Percentiles rank a stretch among this genome's conserved stretches.
phyloP scores from a whole-genome alignment of 768 basidiomycete species.

The Serendipita sp. region DNA sequence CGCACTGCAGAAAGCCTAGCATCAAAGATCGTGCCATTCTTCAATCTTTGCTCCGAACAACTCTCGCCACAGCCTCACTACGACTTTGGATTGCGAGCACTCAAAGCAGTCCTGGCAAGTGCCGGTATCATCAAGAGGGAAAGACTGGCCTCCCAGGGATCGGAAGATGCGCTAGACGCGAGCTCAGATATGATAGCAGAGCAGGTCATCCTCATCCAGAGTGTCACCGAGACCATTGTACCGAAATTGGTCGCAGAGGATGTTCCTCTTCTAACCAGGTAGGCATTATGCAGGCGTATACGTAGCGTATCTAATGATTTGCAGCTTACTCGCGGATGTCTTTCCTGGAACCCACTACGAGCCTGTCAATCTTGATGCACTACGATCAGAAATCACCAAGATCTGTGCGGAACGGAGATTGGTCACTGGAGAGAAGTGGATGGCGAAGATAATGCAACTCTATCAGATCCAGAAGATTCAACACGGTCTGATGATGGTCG shows the following conservation, averaged over 20 bases:
- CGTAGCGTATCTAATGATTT: constrained; percentile 6
- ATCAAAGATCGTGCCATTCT: constrained; percentile 97
- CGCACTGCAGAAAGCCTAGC: constrained; percentile 94
- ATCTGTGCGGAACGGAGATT: constrained; percentile 78
- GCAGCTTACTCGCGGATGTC: constrained; percentile 81
- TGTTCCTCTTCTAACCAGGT: constrained; percentile 87
- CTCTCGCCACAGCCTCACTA: constrained; percentile 96
- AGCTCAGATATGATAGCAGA: constrained; percentile 66
- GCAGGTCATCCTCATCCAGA: constrained; percentile 94
- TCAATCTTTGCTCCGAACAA: constrained; percentile 96
- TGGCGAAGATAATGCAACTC: constrained; percentile 87
- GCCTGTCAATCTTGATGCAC: constrained; percentile 71
- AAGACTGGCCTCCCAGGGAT: constrained; percentile 35
- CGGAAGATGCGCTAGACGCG: constrained; percentile 19
- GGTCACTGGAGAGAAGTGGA: constrained; percentile 77
- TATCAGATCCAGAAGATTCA: constrained; percentile 99
- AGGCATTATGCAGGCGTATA: constrained; percentile 13
- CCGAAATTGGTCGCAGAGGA: constrained; percentile 96
- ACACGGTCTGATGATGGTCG: constrained; percentile 99
- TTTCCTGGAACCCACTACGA: constrained; percentile 91
- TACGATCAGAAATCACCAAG: constrained; percentile 70
- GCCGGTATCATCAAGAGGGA: constrained; percentile 96
- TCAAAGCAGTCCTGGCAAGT: constrained; percentile 90
- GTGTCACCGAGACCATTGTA: constrained; percentile 95
- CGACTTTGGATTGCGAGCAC: constrained; percentile 93